Evolutionary conservation across 176 grass and related monocot species (phyloP).

Genomic region (Phragmites australis): DNA sequence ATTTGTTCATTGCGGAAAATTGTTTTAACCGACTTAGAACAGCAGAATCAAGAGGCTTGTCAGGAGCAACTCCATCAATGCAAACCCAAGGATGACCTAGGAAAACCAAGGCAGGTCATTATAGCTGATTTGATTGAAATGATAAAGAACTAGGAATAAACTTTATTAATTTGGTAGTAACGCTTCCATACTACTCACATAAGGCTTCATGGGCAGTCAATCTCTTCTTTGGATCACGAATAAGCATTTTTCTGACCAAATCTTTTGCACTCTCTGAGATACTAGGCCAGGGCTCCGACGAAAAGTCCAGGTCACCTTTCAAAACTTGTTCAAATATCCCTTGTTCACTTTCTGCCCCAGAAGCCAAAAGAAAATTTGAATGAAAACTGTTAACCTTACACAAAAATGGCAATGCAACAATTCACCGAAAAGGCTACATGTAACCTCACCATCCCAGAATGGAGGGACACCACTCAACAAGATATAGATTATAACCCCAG

Average conservation of each 20-base stretch:
- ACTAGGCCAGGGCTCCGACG: slow-evolving; percentile 69
- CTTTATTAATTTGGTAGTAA: neutral
- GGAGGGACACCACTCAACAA: slow-evolving; percentile 80
- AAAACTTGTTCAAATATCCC: slow-evolving; percentile 91
- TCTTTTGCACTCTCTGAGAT: slow-evolving; percentile 82
- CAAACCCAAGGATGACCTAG: slow-evolving; percentile 78
- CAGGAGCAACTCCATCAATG: slow-evolving; percentile 77
- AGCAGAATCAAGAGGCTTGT: slow-evolving; percentile 84
- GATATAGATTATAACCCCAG: slow-evolving; percentile 80
- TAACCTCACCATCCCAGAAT: slow-evolving; percentile 79
- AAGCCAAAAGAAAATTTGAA: neutral
- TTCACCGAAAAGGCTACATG: slow-evolving; percentile 26
- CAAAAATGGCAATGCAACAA: neutral
- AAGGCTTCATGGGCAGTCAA: slow-evolving; percentile 75
- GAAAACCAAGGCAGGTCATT: neutral
- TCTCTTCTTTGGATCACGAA: slow-evolving; percentile 72
- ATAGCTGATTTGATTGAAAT: neutral
- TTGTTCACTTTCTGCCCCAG: slow-evolving; percentile 64
- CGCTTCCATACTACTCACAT: slow-evolving; percentile 53
- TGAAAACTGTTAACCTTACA: neutral
- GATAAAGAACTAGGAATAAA: neutral
- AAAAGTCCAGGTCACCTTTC: slow-evolving; percentile 71
- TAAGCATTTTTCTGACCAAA: slow-evolving; percentile 81
- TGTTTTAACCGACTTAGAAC: slow-evolving; percentile 72
- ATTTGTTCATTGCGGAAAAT: slow-evolving; percentile 88